Conservation (phyloP, 164 flowering plant genomes). For the Annona squamosa region DNA sequence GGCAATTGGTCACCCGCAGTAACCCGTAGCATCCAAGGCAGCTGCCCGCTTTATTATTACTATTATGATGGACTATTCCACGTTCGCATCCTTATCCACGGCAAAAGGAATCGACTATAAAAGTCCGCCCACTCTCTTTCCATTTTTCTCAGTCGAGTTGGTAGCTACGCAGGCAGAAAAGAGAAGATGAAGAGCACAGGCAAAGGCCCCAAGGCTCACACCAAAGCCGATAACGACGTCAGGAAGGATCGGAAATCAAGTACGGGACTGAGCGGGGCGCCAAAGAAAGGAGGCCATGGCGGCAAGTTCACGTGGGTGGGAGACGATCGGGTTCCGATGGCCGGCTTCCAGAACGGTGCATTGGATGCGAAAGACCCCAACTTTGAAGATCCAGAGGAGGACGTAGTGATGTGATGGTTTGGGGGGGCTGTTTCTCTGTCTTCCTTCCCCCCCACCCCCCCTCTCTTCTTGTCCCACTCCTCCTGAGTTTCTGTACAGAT, state of each 20-base stretch:
- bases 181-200: conserved; percentile 26
- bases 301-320: conserved; percentile 68
- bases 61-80: background rate
- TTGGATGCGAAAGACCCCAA: conserved; percentile 52
- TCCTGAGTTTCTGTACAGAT: background rate
- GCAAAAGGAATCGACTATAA: background rate
- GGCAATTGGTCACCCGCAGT: background rate
- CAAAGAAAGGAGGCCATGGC: conserved; percentile 65
- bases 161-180: background rate
- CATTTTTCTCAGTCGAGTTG: background rate
- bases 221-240: conserved; percentile 21
- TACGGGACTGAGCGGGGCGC: conserved; percentile 48
- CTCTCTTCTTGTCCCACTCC: too few relatives aligned
- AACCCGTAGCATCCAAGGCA: background rate
- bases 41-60: background rate
- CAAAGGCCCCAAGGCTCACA: conserved; percentile 18
- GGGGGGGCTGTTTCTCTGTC: background rate
- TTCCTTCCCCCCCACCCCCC: too few relatives aligned
- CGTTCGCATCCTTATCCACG: conserved; percentile 5
- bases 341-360: conserved; percentile 8
- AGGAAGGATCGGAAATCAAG: conserved; percentile 50
- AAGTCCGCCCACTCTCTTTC: background rate
- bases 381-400: conserved; percentile 46
- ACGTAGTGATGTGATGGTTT: background rate
- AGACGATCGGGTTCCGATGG: conserved; percentile 20